These are phyloP conservation scores for Erigeron canadensis DNA, from an alignment of 129 eudicot species.

Conservation along the genomic window DNA sequence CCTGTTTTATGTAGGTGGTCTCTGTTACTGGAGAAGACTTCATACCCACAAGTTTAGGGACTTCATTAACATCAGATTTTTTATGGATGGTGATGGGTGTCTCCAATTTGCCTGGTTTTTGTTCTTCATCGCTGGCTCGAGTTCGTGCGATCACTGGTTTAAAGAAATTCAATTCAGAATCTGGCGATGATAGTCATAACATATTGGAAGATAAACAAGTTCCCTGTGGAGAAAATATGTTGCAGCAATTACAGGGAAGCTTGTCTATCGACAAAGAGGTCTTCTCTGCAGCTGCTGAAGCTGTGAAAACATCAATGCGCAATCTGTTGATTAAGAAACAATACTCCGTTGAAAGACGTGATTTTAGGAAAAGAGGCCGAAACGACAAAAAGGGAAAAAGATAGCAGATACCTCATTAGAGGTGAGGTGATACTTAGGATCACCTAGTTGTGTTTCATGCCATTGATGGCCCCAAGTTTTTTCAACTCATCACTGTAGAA, in stretches of 20 bases:
- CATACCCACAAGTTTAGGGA: constrained; percentile 69
- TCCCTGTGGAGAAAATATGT: constrained; percentile 61
- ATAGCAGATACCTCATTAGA: constrained; percentile 5
- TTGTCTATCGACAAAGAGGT: constrained; percentile 56
- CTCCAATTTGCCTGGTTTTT: constrained; percentile 49
- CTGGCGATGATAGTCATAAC: constrained; percentile 28
- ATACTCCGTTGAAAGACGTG: constrained; percentile 72
- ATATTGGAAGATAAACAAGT: constrained; percentile 60
- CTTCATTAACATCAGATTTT: constrained; percentile 41
- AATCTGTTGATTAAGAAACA: constrained; percentile 80
- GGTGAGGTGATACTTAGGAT: neutral
- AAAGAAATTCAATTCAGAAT: constrained; percentile 21
- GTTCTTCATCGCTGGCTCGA: constrained; percentile 56
- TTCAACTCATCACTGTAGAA: neutral
- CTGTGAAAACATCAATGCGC: constrained; percentile 79
- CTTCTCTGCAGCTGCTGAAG: constrained; percentile 69
- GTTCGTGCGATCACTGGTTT: constrained; percentile 58
- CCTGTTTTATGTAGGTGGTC: constrained; percentile 48
- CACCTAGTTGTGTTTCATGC: neutral
- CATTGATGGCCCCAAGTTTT: neutral
- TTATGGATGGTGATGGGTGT: constrained; percentile 96
- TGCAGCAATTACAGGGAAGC: constrained; percentile 71
- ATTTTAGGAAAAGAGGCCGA: constrained; percentile 78
- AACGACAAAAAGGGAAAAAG: constrained; percentile 62
- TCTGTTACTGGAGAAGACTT: constrained; percentile 61